Base-by-base conservation (phyloP, 306 rosid species). In the Castanospermum australe region DNA sequence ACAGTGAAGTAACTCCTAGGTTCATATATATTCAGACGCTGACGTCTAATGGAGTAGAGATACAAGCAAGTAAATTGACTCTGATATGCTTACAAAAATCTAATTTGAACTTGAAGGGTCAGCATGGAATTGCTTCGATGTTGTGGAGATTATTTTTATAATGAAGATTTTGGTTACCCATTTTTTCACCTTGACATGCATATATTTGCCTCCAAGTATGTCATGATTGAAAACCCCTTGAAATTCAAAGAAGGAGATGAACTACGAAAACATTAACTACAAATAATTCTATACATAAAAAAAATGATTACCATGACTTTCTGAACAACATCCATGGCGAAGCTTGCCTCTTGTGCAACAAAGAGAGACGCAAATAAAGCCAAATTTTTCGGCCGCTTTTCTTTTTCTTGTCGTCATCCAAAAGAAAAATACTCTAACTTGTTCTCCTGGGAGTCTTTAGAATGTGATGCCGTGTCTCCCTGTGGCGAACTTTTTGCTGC, bases 311-410 rank as follows among this genome's bases (percentile, higher is more conserved):
- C 97, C 98, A 91, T 93, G 84, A 98, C 97, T 93, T 91, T 96
- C 84, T 91, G 96, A 82, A 88, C 82, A 81, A 83, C 87, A 33
- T 93, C 98, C 79, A 95, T 80, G 70, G 76, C 84, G 77, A 86
- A 84, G 86, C 87, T n/a, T n/a, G n/a, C n/a, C n/a, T 89, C 84
- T 93, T 91, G 86, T 95, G 85, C 84, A 95, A 83, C 84, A 85
- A 76, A 13, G 99, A 95, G 72, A 95, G 95, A 32, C 93, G 86
- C 88, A 95, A 84, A 73, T 98, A 95, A 83, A 95, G 94, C 97
- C 97, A 95, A 73, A 95, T 88, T 90, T 93, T 95, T 65, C 90
- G 84, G 78, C 81, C 91, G 67, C 92, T 92, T 47, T 77, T 89
- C 67, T 95, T 97, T 83, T 88, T 95, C 76, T 87, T 93, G 79